Percentiles rank a stretch among this genome's conserved stretches.
These are phyloP conservation scores for Cicer cuneatum DNA, from an alignment of 306 rosid species.

Conservation along the genomic window DNA sequence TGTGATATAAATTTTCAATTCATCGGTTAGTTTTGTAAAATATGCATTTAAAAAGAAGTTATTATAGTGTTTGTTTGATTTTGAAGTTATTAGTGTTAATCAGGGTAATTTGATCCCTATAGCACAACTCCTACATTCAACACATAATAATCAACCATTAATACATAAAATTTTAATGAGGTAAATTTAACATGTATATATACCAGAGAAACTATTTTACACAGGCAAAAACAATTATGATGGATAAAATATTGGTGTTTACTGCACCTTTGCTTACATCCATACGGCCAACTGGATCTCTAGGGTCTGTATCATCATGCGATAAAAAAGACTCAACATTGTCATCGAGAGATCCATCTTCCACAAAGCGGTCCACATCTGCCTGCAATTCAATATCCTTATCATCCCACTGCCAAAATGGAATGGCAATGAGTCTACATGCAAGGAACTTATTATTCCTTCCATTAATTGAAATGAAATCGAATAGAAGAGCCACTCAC, in stretches of 20 bases:
- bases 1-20: too few relatives aligned
- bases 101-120: too few relatives aligned
- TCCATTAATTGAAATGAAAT: slow-evolving; percentile 43
- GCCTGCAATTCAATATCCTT: slow-evolving; percentile 99
- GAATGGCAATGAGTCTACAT: slow-evolving; percentile 83
- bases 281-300: slow-evolving; percentile 95
- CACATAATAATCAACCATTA: slow-evolving; percentile 1
- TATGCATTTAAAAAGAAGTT: too few relatives aligned
- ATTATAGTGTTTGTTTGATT: too few relatives aligned
- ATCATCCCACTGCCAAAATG: slow-evolving; percentile 99
- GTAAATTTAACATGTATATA: slow-evolving; percentile 10
- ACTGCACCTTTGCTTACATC: slow-evolving; percentile 95
- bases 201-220: slow-evolving; percentile 12
- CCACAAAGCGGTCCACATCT: slow-evolving; percentile 95
- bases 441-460: slow-evolving; percentile 66
- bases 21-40: too few relatives aligned
- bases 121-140: not conserved
- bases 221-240: slow-evolving; percentile 5
- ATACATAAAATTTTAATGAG: not conserved
- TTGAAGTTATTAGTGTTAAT: too few relatives aligned
- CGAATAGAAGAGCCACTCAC: slow-evolving; percentile 61
- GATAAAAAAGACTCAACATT: slow-evolving; percentile 99
- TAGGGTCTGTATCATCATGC: slow-evolving; percentile 90
- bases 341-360: slow-evolving; percentile 96
- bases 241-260: slow-evolving; percentile 42